Evolutionary conservation across 345 rosid species (phyloP).

Genomic region (Moringa oleifera): DNA sequence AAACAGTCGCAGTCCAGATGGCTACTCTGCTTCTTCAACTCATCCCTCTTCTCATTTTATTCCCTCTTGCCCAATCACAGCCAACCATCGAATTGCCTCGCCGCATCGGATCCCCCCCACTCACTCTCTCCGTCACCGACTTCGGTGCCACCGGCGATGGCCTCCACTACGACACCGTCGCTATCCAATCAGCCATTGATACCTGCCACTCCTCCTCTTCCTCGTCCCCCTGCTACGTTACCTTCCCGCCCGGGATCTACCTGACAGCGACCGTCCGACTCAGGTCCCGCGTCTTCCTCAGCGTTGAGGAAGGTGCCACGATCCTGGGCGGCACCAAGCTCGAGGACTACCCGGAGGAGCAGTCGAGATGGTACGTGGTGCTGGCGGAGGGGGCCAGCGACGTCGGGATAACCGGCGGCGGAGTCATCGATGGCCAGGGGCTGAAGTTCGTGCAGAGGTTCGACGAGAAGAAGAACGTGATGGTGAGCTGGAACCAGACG

Average conservation of each 20-base stretch:
- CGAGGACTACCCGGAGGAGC: constrained; percentile 56
- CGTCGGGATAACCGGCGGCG: constrained; percentile 89
- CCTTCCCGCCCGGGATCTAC: constrained; percentile 69
- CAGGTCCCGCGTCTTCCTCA: constrained; percentile 54
- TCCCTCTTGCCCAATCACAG: constrained; percentile 25
- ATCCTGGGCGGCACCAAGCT: constrained; percentile 62
- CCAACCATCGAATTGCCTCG: constrained; percentile 20
- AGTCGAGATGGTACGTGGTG: constrained; percentile 69
- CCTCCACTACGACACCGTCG: constrained; percentile 53
- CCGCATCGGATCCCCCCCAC: not conserved
- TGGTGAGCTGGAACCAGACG: constrained; percentile 89
- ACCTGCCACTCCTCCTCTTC: constrained; percentile 39
- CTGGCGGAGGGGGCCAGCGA: constrained; percentile 67
- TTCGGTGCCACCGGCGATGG: constrained; percentile 91
- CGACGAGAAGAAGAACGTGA: constrained; percentile 69
- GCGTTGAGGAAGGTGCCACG: constrained; percentile 56
- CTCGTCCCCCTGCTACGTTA: constrained; percentile 45
- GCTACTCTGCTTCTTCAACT: not conserved
- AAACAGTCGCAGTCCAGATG: too few species aligned
- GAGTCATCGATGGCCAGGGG: constrained; percentile 83
- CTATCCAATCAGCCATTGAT: constrained; percentile 76
- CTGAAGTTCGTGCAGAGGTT: constrained; percentile 59
- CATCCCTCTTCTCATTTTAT: constrained; percentile 16
- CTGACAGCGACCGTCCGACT: constrained; percentile 73
- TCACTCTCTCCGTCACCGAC: constrained; percentile 42